Evolutionary conservation across 441 rosid species (phyloP).

Genomic region (Pelargonium australe): DNA sequence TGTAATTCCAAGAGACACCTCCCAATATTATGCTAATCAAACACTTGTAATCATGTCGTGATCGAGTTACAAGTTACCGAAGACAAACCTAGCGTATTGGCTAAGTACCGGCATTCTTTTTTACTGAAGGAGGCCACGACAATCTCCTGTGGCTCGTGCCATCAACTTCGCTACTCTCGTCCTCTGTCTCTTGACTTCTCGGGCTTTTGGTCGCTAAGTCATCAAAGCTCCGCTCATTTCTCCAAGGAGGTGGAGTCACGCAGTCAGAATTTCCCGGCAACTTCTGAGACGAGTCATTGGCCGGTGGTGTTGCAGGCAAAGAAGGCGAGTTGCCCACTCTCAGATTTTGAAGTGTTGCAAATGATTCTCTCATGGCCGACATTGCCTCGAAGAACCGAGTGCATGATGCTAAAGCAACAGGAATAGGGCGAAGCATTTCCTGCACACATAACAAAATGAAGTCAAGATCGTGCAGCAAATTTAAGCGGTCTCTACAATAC

Average conservation of each 20-base stretch:
- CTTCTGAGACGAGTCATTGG: slow-evolving; percentile 24
- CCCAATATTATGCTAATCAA: too few relatives aligned
- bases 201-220: slow-evolving; percentile 33
- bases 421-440: slow-evolving; percentile 98
- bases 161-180: slow-evolving; percentile 41
- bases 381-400: slow-evolving; percentile 93
- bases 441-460: slow-evolving; percentile 22
- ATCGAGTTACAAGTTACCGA: too few relatives aligned
- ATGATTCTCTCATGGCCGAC: slow-evolving; percentile 98
- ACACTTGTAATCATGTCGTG: too few relatives aligned
- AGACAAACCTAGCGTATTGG: too few relatives aligned
- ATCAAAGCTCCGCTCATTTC: slow-evolving; percentile 46
- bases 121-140: slow-evolving; percentile 84
- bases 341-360: slow-evolving; percentile 73
- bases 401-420: slow-evolving; percentile 93
- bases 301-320: slow-evolving; percentile 45
- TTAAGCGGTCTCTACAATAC: not conserved
- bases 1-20: too few relatives aligned
- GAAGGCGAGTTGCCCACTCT: slow-evolving; percentile 57
- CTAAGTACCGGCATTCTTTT: too few relatives aligned
- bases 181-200: slow-evolving; percentile 20
- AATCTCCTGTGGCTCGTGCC: slow-evolving; percentile 51
- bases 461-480: slow-evolving; percentile 1
- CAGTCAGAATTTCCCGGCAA: slow-evolving; percentile 33
- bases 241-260: slow-evolving; percentile 68